phyloP scores from a whole-genome alignment of 495 filamentous ascomycete species.

The Opeltia flavorubescens region DNA sequence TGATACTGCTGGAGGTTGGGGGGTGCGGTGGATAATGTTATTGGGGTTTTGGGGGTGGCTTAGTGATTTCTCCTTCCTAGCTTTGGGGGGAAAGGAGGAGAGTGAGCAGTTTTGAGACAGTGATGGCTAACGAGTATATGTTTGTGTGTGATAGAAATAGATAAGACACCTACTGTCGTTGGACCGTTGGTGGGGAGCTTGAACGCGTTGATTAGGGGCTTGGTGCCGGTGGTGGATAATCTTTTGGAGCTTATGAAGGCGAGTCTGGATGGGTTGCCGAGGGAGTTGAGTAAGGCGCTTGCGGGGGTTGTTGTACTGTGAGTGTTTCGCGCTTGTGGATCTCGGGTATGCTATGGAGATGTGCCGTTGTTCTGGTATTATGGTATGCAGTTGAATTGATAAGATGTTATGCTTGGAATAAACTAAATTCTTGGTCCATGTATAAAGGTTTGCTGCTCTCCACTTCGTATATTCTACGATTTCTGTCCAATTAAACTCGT shows the following conservation, averaged over 20 bases:
- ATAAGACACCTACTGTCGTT: slow-evolving; percentile 5
- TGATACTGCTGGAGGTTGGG: slow-evolving; percentile 6
- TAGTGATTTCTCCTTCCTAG: slow-evolving; percentile 2
- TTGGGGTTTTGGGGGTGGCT: slow-evolving; percentile 11
- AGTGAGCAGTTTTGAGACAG: no score
- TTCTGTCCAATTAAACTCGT: no score
- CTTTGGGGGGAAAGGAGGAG: no score
- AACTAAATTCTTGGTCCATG: no score
- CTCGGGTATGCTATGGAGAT: no score
- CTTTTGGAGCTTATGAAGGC: slow-evolving; percentile 1
- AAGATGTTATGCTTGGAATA: no score
- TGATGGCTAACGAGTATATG: not conserved
- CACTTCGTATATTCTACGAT: no score
- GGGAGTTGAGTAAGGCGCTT: slow-evolving; percentile 5
- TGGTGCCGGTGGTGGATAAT: slow-evolving; percentile 6
- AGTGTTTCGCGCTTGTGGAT: no score
- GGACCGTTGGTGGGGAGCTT: slow-evolving; percentile 3
- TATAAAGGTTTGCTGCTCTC: no score
- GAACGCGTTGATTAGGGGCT: not conserved
- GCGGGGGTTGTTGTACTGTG: slow-evolving; percentile 2
- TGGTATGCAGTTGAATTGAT: no score
- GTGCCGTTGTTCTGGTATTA: no score
- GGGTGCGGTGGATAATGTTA: slow-evolving; percentile 7
- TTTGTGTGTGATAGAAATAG: not conserved
- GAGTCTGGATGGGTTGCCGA: slow-evolving; percentile 1